Base-by-base conservation (phyloP, 208 protist genomes). In the Trypanosoma scelopori region DNA sequence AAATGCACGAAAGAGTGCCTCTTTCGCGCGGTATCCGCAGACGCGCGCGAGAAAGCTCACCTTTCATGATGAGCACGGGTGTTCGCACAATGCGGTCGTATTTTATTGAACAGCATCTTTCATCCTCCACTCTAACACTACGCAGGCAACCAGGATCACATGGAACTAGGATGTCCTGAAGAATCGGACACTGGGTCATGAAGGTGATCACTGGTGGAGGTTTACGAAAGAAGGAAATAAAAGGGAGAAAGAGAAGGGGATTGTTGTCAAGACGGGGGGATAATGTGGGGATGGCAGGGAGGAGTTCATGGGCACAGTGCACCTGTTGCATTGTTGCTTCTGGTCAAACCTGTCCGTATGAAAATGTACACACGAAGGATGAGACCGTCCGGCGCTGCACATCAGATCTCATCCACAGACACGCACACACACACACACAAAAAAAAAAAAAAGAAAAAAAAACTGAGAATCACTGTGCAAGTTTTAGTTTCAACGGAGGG, bases 21-120 rank as follows among this genome's bases (percentile, higher is more conserved):
- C 84, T 78, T 56, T 92, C 89, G 39, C 79, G 75, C 12, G 89
- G 89, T n/a, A 92, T 70, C 50, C 84, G 84, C 3, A 91, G 66
- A 39, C 78, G 63, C 5, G 82, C 79, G 25, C 74, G 56, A 6
- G 78, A 63, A 1, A 72, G 42, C 7, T 73, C 69, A 4, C 88
- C 83, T 63, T 85, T 86, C 60, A 91, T 71, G 6, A 82, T 47
- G 5, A 94, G 64, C 13, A 90, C 78, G 28, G 71, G 47, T 46
- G 49, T 59, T 15, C 61, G 57, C 18, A 91, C 47, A 22, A 66
- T 52, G 20, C 74, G 64, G 60, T 93, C 87, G 15, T 81, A 70
- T n/a, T 89, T 74, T 43, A 93, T 77, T 4, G 73, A 63, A 49
- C 81, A 63, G 45, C 81, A 71, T 13, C 72, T 79, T 16, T 76